These are phyloP conservation scores for Cystobasidium ongulense DNA, from an alignment of 768 basidiomycete species.

Conservation along the genomic window DNA sequence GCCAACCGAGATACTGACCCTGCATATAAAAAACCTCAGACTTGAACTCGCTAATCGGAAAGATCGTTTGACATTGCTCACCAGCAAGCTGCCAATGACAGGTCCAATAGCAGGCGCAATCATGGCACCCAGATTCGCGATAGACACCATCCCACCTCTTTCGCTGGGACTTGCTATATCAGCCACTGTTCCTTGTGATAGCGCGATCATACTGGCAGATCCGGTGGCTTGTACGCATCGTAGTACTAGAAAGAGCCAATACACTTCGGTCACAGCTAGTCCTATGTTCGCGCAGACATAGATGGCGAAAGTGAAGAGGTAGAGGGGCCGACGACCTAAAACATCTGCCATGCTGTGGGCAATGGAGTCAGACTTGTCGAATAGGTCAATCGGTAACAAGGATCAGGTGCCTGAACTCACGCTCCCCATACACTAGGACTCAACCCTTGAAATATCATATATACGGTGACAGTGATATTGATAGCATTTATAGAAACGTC, in stretches of 20 bases:
- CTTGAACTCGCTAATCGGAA: neutral
- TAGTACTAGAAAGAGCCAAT: slow-evolving; percentile 14
- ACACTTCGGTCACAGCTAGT: slow-evolving; percentile 2
- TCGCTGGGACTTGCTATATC: slow-evolving; percentile 20
- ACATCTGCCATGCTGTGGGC: neutral
- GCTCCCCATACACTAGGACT: slow-evolving; percentile 27
- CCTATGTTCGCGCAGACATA: slow-evolving; percentile 19
- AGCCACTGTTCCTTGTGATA: slow-evolving; percentile 13
- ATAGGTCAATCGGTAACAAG: neutral
- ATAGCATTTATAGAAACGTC: neutral
- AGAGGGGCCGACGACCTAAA: slow-evolving; percentile 11
- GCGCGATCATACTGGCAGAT: neutral
- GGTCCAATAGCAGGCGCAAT: slow-evolving; percentile 13
- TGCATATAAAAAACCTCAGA: neutral
- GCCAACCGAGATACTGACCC: slow-evolving; percentile 15
- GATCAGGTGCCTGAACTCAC: neutral
- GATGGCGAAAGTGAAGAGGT: slow-evolving; percentile 2
- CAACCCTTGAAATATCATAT: slow-evolving; percentile 24
- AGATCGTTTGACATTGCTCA: neutral
- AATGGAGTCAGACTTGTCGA: neutral
- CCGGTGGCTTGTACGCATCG: slow-evolving; percentile 32
- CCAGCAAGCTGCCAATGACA: neutral
- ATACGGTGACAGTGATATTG: slow-evolving; percentile 27
- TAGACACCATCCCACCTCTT: slow-evolving; percentile 11
- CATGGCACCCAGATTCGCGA: neutral